A percentile compares a stretch with the other conserved stretches of the same genome.
These are phyloP conservation scores for Stagonosporopsis cucurbitacearum DNA, from an alignment of 2,329 filamentous ascomycete genomes.

Conservation along the genomic window DNA sequence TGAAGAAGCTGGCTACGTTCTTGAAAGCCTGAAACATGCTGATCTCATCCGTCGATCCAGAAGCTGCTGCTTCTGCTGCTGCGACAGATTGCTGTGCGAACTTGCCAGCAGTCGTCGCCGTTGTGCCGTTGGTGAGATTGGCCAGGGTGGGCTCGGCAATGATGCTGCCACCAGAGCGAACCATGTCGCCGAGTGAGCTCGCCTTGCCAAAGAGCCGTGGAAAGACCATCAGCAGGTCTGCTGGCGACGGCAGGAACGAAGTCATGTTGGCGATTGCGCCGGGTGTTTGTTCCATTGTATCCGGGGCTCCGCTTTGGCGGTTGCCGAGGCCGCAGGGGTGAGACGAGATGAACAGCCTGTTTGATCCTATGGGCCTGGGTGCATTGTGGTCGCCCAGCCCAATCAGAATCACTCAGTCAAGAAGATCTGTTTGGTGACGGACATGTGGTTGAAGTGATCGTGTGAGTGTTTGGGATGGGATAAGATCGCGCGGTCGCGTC, in stretches of 20 bases:
- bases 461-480: slow-evolving; percentile 1
- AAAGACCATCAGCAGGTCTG: slow-evolving; percentile 72
- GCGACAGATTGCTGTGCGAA: slow-evolving; percentile 55
- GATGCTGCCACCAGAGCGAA: slow-evolving; percentile 63
- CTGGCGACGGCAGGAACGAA: slow-evolving; percentile 63
- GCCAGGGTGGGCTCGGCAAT: slow-evolving; percentile 66
- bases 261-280: slow-evolving; percentile 42
- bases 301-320: neutral
- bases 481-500: slow-evolving; percentile 4
- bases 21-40: slow-evolving; percentile 61
- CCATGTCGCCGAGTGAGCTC: slow-evolving; percentile 66
- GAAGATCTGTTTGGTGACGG: slow-evolving; percentile 2
- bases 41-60: slow-evolving; percentile 41
- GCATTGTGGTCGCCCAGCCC: slow-evolving; percentile 7
- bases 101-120: slow-evolving; percentile 44
- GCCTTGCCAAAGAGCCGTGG: slow-evolving; percentile 74
- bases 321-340: slow-evolving; percentile 2
- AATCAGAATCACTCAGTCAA: slow-evolving; percentile 8
- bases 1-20: slow-evolving; percentile 84
- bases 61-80: slow-evolving; percentile 49
- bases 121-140: slow-evolving; percentile 50
- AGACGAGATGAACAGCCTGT: neutral
- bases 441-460: slow-evolving; percentile 3
- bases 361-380: neutral
- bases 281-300: slow-evolving; percentile 32